These are phyloP conservation scores for Ogataea salicorniae DNA, from an alignment of 805 yeast species.

Conservation along the genomic window DNA sequence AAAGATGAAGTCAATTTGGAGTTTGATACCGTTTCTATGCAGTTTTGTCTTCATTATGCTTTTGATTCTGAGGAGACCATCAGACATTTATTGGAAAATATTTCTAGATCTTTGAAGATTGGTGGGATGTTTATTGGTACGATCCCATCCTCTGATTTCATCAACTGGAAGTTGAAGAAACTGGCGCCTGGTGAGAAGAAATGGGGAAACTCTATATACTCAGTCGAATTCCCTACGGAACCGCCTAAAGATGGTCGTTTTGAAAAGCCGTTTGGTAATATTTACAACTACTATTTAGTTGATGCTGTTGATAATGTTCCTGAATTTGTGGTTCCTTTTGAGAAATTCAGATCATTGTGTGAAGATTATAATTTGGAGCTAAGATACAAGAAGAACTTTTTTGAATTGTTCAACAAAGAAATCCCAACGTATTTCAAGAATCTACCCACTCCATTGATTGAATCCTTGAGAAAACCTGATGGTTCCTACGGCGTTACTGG, in stretches of 20 bases:
- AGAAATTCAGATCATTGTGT: slow-evolving; percentile 74
- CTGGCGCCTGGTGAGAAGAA: slow-evolving; percentile 46
- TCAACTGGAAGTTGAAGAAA: slow-evolving; percentile 58
- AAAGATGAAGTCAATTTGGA: slow-evolving; percentile 64
- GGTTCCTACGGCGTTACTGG: slow-evolving; percentile 87
- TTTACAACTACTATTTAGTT: slow-evolving; percentile 71
- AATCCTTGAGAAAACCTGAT: slow-evolving; percentile 68
- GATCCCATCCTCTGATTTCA: slow-evolving; percentile 85
- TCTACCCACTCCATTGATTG: slow-evolving; percentile 52
- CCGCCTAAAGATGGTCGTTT: slow-evolving; percentile 77
- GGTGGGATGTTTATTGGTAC: slow-evolving; percentile 95
- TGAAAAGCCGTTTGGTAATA: slow-evolving; percentile 73
- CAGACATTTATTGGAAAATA: slow-evolving; percentile 64
- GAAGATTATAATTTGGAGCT: slow-evolving; percentile 76
- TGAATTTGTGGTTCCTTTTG: slow-evolving; percentile 94
- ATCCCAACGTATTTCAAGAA: slow-evolving; percentile 59
- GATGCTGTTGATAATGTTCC: slow-evolving; percentile 98
- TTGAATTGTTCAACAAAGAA: slow-evolving; percentile 76
- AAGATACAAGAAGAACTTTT: slow-evolving; percentile 68
- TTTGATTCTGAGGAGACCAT: slow-evolving; percentile 82
- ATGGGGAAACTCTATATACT: slow-evolving; percentile 85
- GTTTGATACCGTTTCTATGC: slow-evolving; percentile 83
- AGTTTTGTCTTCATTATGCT: slow-evolving; percentile 93
- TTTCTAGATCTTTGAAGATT: slow-evolving; percentile 63
- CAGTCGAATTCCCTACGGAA: slow-evolving; percentile 71